These are phyloP conservation scores for Hypoxylon sp. DNA, from an alignment of 2,329 filamentous ascomycete genomes.

Conservation along the genomic window DNA sequence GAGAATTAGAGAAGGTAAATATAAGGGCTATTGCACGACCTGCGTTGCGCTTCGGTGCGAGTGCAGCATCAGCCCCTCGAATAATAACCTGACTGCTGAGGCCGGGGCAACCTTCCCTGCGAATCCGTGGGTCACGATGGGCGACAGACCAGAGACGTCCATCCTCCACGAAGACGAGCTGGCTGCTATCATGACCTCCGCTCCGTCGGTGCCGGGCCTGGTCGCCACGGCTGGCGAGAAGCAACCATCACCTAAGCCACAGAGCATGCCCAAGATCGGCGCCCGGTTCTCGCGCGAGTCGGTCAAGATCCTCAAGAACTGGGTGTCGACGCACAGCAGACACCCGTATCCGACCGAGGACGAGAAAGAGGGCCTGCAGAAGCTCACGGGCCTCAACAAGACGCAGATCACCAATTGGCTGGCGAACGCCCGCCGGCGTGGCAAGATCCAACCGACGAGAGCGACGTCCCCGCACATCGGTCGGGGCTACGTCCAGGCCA, in stretches of 20 bases:
- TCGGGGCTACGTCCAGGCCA: constrained; percentile 65
- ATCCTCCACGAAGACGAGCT: constrained; percentile 50
- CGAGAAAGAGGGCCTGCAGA: constrained; percentile 81
- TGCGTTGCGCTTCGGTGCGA: constrained; percentile 66
- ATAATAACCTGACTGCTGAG: constrained; percentile 47
- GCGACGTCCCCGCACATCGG: constrained; percentile 74
- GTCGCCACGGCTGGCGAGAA: constrained; percentile 37
- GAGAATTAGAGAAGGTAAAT: constrained; percentile 64
- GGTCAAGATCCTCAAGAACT: constrained; percentile 81
- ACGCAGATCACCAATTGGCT: constrained; percentile 92
- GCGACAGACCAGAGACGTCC: constrained; percentile 51
- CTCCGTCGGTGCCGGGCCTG: constrained; percentile 26
- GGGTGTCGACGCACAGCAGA: constrained; percentile 79
- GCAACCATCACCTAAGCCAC: constrained; percentile 41
- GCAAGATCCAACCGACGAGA: constrained; percentile 75
- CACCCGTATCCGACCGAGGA: constrained; percentile 90
- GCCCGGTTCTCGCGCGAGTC: constrained; percentile 82
- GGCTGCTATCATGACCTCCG: constrained; percentile 35
- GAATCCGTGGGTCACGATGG: constrained; percentile 56
- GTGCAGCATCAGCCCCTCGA: constrained; percentile 62
- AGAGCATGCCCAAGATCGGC: constrained; percentile 66
- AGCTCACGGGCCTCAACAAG: constrained; percentile 80
- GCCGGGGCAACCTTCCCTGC: constrained; percentile 51
- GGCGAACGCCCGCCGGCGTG: constrained; percentile 83
- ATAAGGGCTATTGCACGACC: constrained; percentile 68